Conservation (phyloP, 768 basidiomycete genomes). For the Lentinus tigrinus region DNA sequence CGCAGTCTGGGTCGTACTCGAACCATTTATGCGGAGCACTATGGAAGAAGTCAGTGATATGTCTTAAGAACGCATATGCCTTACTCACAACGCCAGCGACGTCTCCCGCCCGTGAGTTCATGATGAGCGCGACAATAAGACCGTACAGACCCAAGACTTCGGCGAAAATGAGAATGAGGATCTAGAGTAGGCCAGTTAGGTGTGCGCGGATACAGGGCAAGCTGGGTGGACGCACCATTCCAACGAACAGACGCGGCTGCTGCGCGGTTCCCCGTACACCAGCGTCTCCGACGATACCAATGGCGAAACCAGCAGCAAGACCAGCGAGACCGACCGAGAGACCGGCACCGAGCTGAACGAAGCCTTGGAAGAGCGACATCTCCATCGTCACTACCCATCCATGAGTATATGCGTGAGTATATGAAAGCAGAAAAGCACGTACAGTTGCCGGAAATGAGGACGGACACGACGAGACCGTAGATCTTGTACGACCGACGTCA, state of each 20-base stretch:
- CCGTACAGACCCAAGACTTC: conserved; percentile 93
- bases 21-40: conserved; percentile 19
- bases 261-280: conserved; percentile 98
- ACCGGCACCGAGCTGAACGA: conserved; percentile 92
- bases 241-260: conserved; percentile 90
- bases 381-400: conserved; percentile 52
- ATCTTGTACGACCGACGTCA: conserved; percentile 48
- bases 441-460: conserved; percentile 88
- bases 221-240: conserved; percentile 87
- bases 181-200: conserved; percentile 41
- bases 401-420: not conserved
- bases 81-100: conserved; percentile 20
- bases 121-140: conserved; percentile 92
- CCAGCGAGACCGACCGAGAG: conserved; percentile 91
- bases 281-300: conserved; percentile 98
- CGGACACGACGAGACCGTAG: conserved; percentile 99
- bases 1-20: not conserved
- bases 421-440: conserved; percentile 37
- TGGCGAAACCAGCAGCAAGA: conserved; percentile 95
- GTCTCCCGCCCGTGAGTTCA: conserved; percentile 43
- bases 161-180: conserved; percentile 97
- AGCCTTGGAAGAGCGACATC: conserved; percentile 93
- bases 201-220: not conserved
- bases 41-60: not conserved
- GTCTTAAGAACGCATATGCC: not conserved